phyloP scores from a whole-genome alignment of 1,284 basidiomycete genomes.

The Sparassis latifolia region DNA sequence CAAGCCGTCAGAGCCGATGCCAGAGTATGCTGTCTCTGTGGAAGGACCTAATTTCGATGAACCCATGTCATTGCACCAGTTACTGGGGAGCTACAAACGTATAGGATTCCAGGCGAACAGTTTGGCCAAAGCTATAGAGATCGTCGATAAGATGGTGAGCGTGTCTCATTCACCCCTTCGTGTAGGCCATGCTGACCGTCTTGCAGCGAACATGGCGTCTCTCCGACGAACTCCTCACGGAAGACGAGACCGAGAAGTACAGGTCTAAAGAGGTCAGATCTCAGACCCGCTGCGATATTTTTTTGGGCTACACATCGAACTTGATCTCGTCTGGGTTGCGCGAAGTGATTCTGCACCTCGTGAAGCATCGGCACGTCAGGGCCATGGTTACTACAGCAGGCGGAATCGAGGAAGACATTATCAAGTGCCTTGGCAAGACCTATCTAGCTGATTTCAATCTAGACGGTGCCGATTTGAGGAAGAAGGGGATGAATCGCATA shows the following conservation, averaged over 20 bases:
- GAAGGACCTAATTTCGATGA: constrained; percentile 86
- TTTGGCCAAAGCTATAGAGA: constrained; percentile 82
- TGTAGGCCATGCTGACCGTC: constrained; percentile 4
- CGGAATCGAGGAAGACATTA: constrained; percentile 98
- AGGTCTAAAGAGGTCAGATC: constrained; percentile 53
- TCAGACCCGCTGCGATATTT: constrained; percentile 76
- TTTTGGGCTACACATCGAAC: constrained; percentile 98
- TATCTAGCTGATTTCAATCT: constrained; percentile 93
- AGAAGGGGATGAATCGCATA: constrained; percentile 91
- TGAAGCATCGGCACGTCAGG: constrained; percentile 88
- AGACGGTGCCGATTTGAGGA: constrained; percentile 84
- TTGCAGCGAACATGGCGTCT: constrained; percentile 74
- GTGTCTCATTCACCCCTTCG: neutral
- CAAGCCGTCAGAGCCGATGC: constrained; percentile 74
- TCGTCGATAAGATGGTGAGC: constrained; percentile 84
- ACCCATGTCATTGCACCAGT: constrained; percentile 57
- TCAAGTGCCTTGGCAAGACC: constrained; percentile 96
- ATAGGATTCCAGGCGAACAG: constrained; percentile 97
- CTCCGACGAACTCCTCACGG: constrained; percentile 68
- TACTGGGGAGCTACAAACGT: constrained; percentile 78
- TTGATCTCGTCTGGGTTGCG: constrained; percentile 96
- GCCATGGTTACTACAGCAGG: constrained; percentile 96
- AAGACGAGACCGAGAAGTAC: constrained; percentile 66
- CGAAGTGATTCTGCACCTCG: constrained; percentile 90
- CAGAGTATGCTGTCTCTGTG: constrained; percentile 67